These are phyloP conservation scores for Helotiales sp. DNA, from an alignment of 2,329 filamentous ascomycete species.

Conservation along the genomic window DNA sequence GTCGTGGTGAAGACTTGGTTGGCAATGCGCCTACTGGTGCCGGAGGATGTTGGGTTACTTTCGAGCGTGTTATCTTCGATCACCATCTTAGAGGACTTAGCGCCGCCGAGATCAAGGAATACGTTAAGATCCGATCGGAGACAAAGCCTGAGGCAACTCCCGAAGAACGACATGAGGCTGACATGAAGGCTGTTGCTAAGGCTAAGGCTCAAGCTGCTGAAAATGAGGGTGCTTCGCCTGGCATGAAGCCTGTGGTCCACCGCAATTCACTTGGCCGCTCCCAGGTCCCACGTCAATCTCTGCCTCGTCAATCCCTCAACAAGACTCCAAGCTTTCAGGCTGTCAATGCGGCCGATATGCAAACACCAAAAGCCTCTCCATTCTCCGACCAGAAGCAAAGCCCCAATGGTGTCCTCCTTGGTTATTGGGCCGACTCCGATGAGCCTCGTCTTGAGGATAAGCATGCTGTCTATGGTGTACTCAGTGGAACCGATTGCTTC, in stretches of 20 bases:
- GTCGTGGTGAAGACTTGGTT: conserved; percentile 46
- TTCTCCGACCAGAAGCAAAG: conserved; percentile 20
- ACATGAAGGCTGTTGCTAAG: conserved; percentile 26
- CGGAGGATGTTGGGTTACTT: conserved; percentile 65
- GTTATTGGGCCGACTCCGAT: conserved; percentile 58
- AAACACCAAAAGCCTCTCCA: conserved; percentile 28
- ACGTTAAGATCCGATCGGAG: conserved; percentile 54
- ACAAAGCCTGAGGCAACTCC: conserved; percentile 21
- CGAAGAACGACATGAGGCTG: conserved; percentile 25
- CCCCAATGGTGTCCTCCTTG: conserved; percentile 44
- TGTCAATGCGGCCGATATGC: conserved; percentile 27
- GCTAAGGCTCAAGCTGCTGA: conserved; percentile 27
- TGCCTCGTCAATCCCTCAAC: conserved; percentile 25
- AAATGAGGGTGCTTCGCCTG: conserved; percentile 21
- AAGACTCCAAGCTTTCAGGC: conserved; percentile 32
- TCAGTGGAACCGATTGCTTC: conserved; percentile 65
- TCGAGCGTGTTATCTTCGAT: conserved; percentile 59
- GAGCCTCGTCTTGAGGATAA: conserved; percentile 49
- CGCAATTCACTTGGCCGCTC: conserved; percentile 21
- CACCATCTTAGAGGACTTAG: conserved; percentile 55
- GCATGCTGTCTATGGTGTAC: conserved; percentile 63
- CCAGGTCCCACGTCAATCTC: conserved; percentile 23
- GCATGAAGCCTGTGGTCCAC: conserved; percentile 24
- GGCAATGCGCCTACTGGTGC: conserved; percentile 53
- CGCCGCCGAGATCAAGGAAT: conserved; percentile 61